These are phyloP conservation scores for Agapanthus africanus DNA, from an alignment of 106 monocot genomes.

Conservation along the genomic window DNA sequence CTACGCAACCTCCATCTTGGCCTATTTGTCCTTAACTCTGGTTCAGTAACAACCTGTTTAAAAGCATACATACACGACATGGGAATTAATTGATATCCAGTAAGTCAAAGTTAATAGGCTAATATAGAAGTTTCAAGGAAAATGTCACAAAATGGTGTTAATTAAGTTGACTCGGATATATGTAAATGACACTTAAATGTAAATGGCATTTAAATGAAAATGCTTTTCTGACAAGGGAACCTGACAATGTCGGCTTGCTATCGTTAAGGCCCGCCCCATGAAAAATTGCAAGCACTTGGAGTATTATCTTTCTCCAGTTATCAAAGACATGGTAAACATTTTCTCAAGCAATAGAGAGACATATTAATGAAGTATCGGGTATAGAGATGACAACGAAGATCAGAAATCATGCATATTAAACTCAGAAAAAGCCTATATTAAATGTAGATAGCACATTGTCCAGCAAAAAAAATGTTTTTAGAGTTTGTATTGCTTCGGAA, in stretches of 20 bases:
- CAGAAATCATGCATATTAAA: too few relatives aligned
- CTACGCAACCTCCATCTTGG: constrained; percentile 33
- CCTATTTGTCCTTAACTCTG: constrained; percentile 70
- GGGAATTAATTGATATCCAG: not conserved
- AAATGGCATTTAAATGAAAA: not conserved
- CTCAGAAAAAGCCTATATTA: too few relatives aligned
- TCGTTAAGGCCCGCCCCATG: too few relatives aligned
- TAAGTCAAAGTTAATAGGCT: not conserved
- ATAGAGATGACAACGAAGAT: too few relatives aligned
- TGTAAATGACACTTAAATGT: too few relatives aligned
- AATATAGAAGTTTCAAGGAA: not conserved
- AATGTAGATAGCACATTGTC: not conserved
- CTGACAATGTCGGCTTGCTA: not conserved
- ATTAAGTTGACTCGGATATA: not conserved
- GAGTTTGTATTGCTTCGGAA: not conserved
- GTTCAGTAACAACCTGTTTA: constrained; percentile 68
- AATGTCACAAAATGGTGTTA: too few relatives aligned
- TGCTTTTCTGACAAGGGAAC: not conserved
- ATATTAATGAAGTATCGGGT: too few relatives aligned
- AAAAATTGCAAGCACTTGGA: too few relatives aligned
- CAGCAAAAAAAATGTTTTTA: not conserved
- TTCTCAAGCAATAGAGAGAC: not conserved
- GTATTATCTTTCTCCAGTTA: too few relatives aligned
- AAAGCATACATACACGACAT: not conserved
- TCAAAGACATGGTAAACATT: not conserved